Percentiles rank a stretch among this genome's conserved stretches.
Evolutionary conservation across 83 land plant genomes (phyloP).

Genomic region (Thuja plicata): DNA sequence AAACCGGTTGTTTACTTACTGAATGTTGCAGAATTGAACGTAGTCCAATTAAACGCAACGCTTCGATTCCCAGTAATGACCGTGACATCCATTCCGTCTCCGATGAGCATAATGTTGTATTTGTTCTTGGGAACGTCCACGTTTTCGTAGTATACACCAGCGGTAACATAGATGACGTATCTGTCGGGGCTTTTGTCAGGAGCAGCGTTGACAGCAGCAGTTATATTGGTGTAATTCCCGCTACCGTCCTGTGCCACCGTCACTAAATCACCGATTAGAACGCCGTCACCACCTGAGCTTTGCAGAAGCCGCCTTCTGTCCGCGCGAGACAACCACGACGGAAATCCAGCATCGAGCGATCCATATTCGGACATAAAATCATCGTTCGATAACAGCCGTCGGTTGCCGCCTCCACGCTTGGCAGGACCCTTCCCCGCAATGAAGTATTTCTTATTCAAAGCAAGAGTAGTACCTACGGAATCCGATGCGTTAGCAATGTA

Average conservation of each 20-base stretch:
- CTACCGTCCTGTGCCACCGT: too few relatives aligned
- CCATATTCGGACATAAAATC: background rate
- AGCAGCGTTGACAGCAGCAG: too few relatives aligned
- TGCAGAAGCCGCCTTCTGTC: background rate
- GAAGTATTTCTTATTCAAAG: background rate
- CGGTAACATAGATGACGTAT: too few relatives aligned
- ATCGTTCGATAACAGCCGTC: background rate
- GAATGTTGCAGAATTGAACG: conserved; percentile 44
- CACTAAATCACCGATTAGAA: conserved; percentile 25
- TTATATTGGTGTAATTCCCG: too few relatives aligned
- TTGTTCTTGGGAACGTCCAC: conserved; percentile 8
- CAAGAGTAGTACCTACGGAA: background rate
- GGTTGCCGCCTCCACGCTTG: background rate
- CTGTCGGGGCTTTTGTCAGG: too few relatives aligned
- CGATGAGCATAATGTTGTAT: conserved; percentile 21
- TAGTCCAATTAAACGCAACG: too few relatives aligned
- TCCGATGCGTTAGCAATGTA: background rate
- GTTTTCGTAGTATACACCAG: conserved; percentile 9
- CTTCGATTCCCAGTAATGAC: conserved; percentile 28
- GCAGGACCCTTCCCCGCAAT: too few relatives aligned
- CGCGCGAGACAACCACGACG: conserved; percentile 6
- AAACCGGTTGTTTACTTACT: conserved; percentile 21
- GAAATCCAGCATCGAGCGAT: background rate
- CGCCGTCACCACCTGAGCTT: conserved; percentile 15
- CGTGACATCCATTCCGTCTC: conserved; percentile 22